Base-by-base conservation (phyloP, 1,284 basidiomycete species). In the Rhodotorula sp. region DNA sequence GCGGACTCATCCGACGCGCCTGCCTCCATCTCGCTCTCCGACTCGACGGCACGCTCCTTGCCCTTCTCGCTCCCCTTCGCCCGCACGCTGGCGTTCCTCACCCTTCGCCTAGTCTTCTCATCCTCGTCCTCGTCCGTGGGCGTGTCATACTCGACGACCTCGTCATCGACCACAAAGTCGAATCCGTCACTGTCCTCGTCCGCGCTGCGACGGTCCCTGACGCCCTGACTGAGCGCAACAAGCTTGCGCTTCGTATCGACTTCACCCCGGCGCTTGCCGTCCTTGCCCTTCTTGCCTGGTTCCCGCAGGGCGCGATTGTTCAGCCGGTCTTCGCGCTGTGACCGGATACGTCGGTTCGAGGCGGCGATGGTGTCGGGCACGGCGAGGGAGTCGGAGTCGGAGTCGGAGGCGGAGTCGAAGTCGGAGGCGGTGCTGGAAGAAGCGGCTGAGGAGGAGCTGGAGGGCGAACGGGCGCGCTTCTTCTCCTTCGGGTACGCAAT, bases 91-190 rank as follows among this genome's bases (percentile, higher is more conserved):
- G 53, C 56, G 15, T 11, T 37, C 15, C 28, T 15, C 34, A 46
- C 22, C 54, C 50, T 51, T 28, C 44, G 31, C 37, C 48, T 18
- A 30, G 57, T 54, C n/a, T 5, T 15, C 50, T 56, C 58, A 24
- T n/a, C 34, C 47, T 54, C 48, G 2, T 64, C 68, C 13, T 60
- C 61, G 20, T 44, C 44, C 24, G 54, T 26, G 2, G 54, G 28
- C 64, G 64, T 51, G 28, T 65, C 64, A 18, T 44, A 65, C 28
- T 37, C 9, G 1, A 66, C 15, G 53, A 52, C 48, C 8, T 31
- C 67, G 3, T 70, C 64, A 11, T 64, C 64, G 31, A 48, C 68
- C 16, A 70, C 62, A 11, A 65, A 70, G 18, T 40, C 48, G 16
- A 31, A 48, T 22, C 57, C 59, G 16, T 34, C 52, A 15, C 44